Evolutionary conservation across 495 filamentous ascomycete genomes (phyloP), one percentile per base, ranked within the genome.

Genomic region (Tuber calosporum): DNA sequence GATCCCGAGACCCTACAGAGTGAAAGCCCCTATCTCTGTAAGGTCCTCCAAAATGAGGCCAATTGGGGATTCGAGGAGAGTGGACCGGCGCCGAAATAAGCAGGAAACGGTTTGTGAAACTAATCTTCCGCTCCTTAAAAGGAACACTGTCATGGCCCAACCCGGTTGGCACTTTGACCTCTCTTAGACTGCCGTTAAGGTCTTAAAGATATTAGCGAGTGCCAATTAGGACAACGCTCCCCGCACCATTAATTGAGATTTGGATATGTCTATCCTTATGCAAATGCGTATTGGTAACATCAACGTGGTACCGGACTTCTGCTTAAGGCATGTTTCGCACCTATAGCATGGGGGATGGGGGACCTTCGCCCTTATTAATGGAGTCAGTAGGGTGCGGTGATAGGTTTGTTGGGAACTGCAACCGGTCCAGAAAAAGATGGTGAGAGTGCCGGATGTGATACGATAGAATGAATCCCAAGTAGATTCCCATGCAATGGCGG

Each of bases 341-440:
- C 74, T 93, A 97, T 69, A 98, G 86, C 96, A 99, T 98, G 36
- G 95, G 95, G 3, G 95, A 97, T 5, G 96, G 95, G 7, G 86
- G 87, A 26, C 95, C 96, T 82, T 98, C 96, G 11, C 95, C 93
- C 84, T 93, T 90, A 80, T 97, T 93, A 73, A 93, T 86, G 0
- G 94, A 96, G 81, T 98, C 95, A 98, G 86, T 1, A 95, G 97
- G 2, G 96, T 98, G 69, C 89, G 89, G 66, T 96, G 96, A 79
- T 97, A 99, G 1, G 93, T 93, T 82, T 99, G 94, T 81, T 97
- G 95, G 82, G 94, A 97, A 77, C 95, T 91, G 26, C 93, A 88
- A 76, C 96, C 95, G 76, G 98, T 98, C 96, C 94, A 99, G 86
- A 99, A 98, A 26, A 98, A 90, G 73, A 96, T 90, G 9, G 90